Evolutionary conservation across 1,284 basidiomycete genomes (phyloP).

Genomic region (Termitomyces sp.): DNA sequence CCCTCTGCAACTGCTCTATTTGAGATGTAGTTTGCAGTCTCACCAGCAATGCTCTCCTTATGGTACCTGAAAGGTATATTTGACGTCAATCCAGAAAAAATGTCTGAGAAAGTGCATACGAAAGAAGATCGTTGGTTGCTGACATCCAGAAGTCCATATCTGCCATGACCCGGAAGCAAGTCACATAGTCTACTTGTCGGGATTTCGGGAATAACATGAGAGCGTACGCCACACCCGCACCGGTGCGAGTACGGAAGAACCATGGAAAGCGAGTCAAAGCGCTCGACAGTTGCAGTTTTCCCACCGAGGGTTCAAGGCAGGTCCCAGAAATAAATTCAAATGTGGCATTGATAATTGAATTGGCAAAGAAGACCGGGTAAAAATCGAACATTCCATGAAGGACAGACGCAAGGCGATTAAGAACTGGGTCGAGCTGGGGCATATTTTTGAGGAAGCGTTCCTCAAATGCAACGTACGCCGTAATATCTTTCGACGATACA

Average conservation of each 20-base stretch:
- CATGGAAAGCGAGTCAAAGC: slow-evolving; percentile 11
- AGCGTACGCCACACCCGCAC: slow-evolving; percentile 10
- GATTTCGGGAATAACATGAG: slow-evolving; percentile 16
- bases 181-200: slow-evolving; percentile 1
- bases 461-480: slow-evolving; percentile 9
- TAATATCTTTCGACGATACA: slow-evolving; percentile 9
- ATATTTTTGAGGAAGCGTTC: slow-evolving; percentile 12
- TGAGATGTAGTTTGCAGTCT: slow-evolving; percentile 11
- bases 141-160: slow-evolving; percentile 18
- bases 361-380: slow-evolving; percentile 13
- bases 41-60: slow-evolving; percentile 12
- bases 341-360: slow-evolving; percentile 13
- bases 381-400: slow-evolving; percentile 9
- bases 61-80: slow-evolving; percentile 6
- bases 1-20: slow-evolving; percentile 9
- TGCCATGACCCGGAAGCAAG: slow-evolving; percentile 13
- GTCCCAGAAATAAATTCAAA: slow-evolving; percentile 14
- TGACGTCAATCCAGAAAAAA: background rate
- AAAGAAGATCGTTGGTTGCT: slow-evolving; percentile 14
- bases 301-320: slow-evolving; percentile 12
- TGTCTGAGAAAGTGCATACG: background rate
- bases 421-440: slow-evolving; percentile 16
- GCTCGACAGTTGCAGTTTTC: background rate
- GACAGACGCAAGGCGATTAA: slow-evolving; percentile 11
- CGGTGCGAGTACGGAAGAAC: slow-evolving; percentile 16